phyloP scores from a whole-genome alignment of 441 rosid genomes.

The Eutrema salsugineum region DNA sequence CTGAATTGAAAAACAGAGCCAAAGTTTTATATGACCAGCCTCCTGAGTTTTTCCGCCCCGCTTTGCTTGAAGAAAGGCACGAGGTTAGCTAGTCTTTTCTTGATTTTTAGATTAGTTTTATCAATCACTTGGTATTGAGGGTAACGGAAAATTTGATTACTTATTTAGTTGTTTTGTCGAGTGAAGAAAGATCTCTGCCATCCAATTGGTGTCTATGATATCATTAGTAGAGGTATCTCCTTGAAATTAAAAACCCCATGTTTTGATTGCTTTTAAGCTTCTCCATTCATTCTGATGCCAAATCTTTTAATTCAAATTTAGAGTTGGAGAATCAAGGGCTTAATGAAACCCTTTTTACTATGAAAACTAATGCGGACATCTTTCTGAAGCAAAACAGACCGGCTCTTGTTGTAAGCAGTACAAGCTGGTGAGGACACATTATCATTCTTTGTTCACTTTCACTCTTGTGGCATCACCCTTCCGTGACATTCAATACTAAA shows the following conservation, averaged over 20 bases:
- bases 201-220: slow-evolving; percentile 56
- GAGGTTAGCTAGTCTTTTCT: slow-evolving; percentile 45
- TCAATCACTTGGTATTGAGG: neutral
- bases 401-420: slow-evolving; percentile 92
- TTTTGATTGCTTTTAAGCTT: slow-evolving; percentile 1
- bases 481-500: slow-evolving; percentile 13
- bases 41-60: slow-evolving; percentile 80
- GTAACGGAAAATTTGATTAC: slow-evolving; percentile 10
- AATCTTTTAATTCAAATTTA: slow-evolving; percentile 16
- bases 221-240: slow-evolving; percentile 56
- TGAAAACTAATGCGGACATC: slow-evolving; percentile 35
- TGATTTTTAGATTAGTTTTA: neutral
- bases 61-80: slow-evolving; percentile 73
- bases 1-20: slow-evolving; percentile 48
- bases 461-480: slow-evolving; percentile 6
- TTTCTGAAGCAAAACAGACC: slow-evolving; percentile 68
- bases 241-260: neutral
- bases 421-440: slow-evolving; percentile 73
- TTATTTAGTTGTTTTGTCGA: slow-evolving; percentile 76
- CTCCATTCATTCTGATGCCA: neutral
- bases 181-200: slow-evolving; percentile 53
- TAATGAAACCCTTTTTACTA: slow-evolving; percentile 64
- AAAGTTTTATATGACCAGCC: slow-evolving; percentile 89
- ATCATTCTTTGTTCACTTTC: slow-evolving; percentile 12
- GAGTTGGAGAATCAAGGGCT: slow-evolving; percentile 31